Conservation (phyloP, 2,329 filamentous ascomycete genomes). For the Meredithiella fracta region DNA sequence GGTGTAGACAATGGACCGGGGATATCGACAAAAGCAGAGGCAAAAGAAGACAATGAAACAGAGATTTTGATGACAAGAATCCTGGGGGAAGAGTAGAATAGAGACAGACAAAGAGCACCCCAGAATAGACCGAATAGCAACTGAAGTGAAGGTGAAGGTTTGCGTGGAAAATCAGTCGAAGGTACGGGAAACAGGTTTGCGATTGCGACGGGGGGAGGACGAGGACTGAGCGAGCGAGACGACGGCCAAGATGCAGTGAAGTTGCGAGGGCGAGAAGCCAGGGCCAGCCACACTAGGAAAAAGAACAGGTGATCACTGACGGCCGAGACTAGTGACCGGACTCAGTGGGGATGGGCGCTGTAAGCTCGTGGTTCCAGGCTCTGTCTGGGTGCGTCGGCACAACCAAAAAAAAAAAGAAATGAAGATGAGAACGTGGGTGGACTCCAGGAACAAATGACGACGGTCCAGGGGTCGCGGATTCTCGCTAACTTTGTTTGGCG, state of each 20-base stretch:
- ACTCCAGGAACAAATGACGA: conserved; percentile 7
- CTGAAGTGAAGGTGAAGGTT: neutral
- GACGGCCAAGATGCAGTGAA: neutral
- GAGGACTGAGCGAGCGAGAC: neutral
- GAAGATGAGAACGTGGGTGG: conserved; percentile 8
- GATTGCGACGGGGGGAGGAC: conserved; percentile 2
- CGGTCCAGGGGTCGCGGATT: neutral
- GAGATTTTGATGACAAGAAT: neutral
- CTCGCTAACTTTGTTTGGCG: neutral
- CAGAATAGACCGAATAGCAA: neutral
- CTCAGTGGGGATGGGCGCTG: too few relatives aligned
- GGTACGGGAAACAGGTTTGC: neutral
- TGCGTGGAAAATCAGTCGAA: neutral
- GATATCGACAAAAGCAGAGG: neutral
- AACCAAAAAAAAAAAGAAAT: conserved; percentile 11
- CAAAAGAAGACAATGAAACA: neutral
- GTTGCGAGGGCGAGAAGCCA: neutral
- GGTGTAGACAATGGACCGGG: neutral
- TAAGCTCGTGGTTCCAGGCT: neutral
- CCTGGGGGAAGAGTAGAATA: neutral
- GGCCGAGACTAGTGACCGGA: too few relatives aligned
- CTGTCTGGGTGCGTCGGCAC: neutral
- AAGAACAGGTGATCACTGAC: neutral
- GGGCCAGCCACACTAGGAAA: neutral
- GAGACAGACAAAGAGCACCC: neutral